Evolutionary conservation across 352 stramenopile genomes (phyloP), one percentile per base, ranked within the genome.

Genomic region (Globisporangium rhizosaccharum): DNA sequence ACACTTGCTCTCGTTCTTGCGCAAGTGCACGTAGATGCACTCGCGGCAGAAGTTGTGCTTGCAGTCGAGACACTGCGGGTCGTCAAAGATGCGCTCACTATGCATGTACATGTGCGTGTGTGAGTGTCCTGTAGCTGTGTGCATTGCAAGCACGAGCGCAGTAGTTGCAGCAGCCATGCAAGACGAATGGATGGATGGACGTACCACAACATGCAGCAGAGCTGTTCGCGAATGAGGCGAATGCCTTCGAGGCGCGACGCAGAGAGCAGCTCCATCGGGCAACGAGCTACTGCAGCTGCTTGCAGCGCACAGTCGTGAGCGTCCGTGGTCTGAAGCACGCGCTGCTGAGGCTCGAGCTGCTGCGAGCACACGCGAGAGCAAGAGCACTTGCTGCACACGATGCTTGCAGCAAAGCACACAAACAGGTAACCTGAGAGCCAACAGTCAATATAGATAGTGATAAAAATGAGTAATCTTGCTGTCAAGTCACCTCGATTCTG

Each of bases 31-130:
- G 26, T 85, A 71, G 53, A 93, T 92, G 67, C 83, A 94, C 23
- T 70, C 59, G 65, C 71, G 79, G 53, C 85, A 94, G 53, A 93
- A 94, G 56, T 94, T 94, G 78, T 94, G 85, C 57, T 94, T 92
- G 66, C 85, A 94, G 67, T 88, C 80, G 55, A 94, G 75, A 54
- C 83, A 91, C 39, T 94, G 85, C 49, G 85, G 82, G 62, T 94
- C 85, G n/a, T 88, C 75, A 63, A 94, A 89, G 28, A 89, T 80
- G 15, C 73, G 59, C 33, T 64, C 62, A 59, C 84, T 93, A 42
- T 48, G 57, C 9, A 25, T n/a, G 8, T 10, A 23, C 0, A 26
- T 9, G 39, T 44, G 9, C 10, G 6, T 28, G 18, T 18, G 23
- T 2, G 1, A 23, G n/a, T 18, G 10, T 8, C n/a, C n/a, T 17